Percentiles rank a stretch among this genome's conserved stretches.
Evolutionary conservation across 2,329 filamentous ascomycete species (phyloP).

Genomic region (Colletotrichum tanaceti): DNA sequence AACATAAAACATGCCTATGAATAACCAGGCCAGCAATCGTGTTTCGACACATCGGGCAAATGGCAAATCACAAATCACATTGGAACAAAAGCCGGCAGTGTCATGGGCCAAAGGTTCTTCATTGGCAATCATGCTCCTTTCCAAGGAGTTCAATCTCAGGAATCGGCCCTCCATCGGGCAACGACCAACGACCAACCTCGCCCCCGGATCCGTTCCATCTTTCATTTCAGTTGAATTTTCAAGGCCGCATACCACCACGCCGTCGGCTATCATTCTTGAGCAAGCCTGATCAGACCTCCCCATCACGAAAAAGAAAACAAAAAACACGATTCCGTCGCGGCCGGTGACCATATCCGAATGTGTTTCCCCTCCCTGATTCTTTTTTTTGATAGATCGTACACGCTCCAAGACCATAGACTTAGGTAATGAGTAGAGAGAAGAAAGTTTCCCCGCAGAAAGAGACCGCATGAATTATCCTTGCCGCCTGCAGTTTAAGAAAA

Average conservation of each 20-base stretch:
- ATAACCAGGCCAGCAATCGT: no score
- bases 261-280: conserved; percentile 39
- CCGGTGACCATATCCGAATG: conserved; percentile 41
- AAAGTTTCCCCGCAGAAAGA: conserved; percentile 38
- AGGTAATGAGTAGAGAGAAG: conserved; percentile 41
- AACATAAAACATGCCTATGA: no score
- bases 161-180: conserved; percentile 39
- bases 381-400: conserved; percentile 42
- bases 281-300: conserved; percentile 37
- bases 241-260: conserved; percentile 37
- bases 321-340: conserved; percentile 41
- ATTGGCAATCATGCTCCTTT: conserved; percentile 40
- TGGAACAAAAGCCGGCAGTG: neutral
- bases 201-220: conserved; percentile 36
- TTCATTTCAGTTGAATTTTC: conserved; percentile 39
- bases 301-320: conserved; percentile 41
- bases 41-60: no score
- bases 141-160: conserved; percentile 42
- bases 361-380: conserved; percentile 42
- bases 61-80: neutral
- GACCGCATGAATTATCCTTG: conserved; percentile 40
- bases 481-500: conserved; percentile 28
- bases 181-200: conserved; percentile 37
- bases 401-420: conserved; percentile 42
- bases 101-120: conserved; percentile 33